Conservation (phyloP, 495 filamentous ascomycete genomes). For the Choiromyces venosus region DNA sequence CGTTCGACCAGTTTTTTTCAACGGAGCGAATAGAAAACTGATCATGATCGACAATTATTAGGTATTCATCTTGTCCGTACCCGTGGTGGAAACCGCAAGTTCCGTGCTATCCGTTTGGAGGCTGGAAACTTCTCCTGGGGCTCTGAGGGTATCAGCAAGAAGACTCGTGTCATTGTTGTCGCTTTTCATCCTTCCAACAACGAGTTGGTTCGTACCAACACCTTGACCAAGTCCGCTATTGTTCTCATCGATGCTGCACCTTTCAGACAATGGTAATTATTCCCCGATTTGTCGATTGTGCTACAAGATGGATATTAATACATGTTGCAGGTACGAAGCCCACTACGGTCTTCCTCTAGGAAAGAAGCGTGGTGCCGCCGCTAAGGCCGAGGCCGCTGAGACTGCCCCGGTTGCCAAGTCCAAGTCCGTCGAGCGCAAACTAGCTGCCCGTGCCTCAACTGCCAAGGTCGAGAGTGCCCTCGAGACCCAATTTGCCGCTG, state of each 20-base stretch:
- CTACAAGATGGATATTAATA: constrained; percentile 7
- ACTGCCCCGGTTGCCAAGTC: constrained; percentile 44
- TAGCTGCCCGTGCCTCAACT: constrained; percentile 71
- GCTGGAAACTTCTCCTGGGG: constrained; percentile 99
- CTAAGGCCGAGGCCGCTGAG: constrained; percentile 56
- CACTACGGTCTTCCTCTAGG: constrained; percentile 91
- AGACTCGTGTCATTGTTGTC: constrained; percentile 96
- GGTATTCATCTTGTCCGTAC: constrained; percentile 94
- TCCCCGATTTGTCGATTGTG: background rate
- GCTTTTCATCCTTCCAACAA: constrained; percentile 99
- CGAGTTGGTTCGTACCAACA: constrained; percentile 99
- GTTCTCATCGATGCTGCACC: constrained; percentile 97
- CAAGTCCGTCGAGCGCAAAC: constrained; percentile 91
- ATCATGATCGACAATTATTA: constrained; percentile 30
- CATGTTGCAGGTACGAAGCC: constrained; percentile 64
- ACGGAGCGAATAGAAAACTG: constrained; percentile 17
- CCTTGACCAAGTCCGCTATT: constrained; percentile 95
- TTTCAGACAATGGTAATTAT: constrained; percentile 80
- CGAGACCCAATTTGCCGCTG: constrained; percentile 98
- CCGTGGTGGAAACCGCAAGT: constrained; percentile 98
- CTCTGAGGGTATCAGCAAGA: constrained; percentile 93
- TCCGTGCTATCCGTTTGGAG: constrained; percentile 97
- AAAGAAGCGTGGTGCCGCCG: constrained; percentile 79
- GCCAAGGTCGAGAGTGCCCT: constrained; percentile 91
- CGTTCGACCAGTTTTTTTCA: background rate